phyloP scores from a whole-genome alignment of 352 stramenopile species.

The Pythium brassicae region DNA sequence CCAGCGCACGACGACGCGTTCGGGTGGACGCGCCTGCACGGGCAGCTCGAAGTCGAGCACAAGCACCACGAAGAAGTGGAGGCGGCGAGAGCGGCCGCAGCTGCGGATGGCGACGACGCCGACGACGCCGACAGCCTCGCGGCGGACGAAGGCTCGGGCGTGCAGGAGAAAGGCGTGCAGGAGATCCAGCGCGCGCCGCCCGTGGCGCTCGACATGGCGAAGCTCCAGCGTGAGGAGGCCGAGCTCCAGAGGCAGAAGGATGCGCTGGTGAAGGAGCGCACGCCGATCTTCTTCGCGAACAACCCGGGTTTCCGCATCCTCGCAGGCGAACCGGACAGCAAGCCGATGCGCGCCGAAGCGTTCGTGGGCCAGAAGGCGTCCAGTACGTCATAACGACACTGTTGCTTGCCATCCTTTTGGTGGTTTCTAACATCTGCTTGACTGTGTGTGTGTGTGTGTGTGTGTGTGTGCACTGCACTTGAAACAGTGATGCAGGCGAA shows the following conservation, averaged over 20 bases:
- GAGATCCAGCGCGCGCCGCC: slow-evolving; percentile 40
- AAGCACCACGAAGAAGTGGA: slow-evolving; percentile 16
- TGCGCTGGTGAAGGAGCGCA: slow-evolving; percentile 52
- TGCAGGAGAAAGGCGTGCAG: slow-evolving; percentile 20
- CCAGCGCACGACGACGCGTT: slow-evolving; percentile 19
- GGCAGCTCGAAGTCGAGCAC: slow-evolving; percentile 23
- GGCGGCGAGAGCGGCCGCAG: slow-evolving; percentile 13
- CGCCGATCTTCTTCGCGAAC: slow-evolving; percentile 66
- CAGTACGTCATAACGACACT: slow-evolving; percentile 22
- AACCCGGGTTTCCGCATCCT: slow-evolving; percentile 62
- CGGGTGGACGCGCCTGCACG: slow-evolving; percentile 34
- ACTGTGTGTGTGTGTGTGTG: background rate
- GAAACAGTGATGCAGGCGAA: slow-evolving; percentile 62
- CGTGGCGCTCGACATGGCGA: slow-evolving; percentile 30
- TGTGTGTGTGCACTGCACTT: background rate
- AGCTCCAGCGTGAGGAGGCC: slow-evolving; percentile 34
- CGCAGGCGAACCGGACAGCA: slow-evolving; percentile 21
- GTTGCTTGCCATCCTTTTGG: background rate
- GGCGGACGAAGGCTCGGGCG: slow-evolving; percentile 50
- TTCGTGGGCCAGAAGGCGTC: slow-evolving; percentile 77
- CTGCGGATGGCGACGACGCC: slow-evolving; percentile 9
- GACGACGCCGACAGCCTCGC: slow-evolving; percentile 15
- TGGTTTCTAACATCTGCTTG: background rate
- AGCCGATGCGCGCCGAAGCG: slow-evolving; percentile 41
- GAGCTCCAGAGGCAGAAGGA: slow-evolving; percentile 44